Evolutionary conservation across 352 stramenopile genomes (phyloP).

Genomic region (Pythium pyrilobum): DNA sequence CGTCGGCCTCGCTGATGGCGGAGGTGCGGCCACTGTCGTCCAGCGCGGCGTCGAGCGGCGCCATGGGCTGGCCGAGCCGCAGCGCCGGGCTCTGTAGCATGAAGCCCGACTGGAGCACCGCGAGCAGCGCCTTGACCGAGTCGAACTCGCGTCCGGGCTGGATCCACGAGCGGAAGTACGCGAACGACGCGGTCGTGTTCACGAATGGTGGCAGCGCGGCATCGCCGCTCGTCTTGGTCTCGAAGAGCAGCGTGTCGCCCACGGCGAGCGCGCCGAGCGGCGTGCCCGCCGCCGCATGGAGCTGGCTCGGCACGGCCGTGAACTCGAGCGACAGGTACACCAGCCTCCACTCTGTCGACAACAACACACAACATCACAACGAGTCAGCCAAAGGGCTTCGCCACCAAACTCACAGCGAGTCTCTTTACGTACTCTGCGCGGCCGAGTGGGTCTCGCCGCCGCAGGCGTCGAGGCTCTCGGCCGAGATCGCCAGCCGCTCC

Average conservation of each 20-base stretch:
- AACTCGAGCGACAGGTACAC: conserved; percentile 49
- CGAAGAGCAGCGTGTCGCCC: conserved; percentile 49
- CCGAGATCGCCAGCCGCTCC: conserved; percentile 26
- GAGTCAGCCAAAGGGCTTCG: background rate
- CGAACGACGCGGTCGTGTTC: conserved; percentile 49
- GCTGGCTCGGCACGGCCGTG: conserved; percentile 26
- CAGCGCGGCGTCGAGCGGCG: conserved; percentile 28
- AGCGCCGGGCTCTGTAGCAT: conserved; percentile 53
- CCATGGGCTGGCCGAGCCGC: conserved; percentile 33
- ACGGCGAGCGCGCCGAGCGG: conserved; percentile 45
- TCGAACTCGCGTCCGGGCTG: conserved; percentile 40
- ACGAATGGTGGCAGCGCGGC: conserved; percentile 16
- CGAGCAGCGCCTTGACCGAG: conserved; percentile 31
- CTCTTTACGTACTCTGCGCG: conserved; percentile 12
- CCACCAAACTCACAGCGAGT: background rate
- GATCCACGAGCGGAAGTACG: conserved; percentile 63
- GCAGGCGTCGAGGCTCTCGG: conserved; percentile 42
- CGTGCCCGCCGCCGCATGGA: conserved; percentile 6
- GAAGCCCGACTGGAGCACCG: conserved; percentile 53
- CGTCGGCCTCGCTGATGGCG: background rate
- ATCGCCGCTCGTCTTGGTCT: background rate
- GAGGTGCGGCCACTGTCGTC: conserved; percentile 1
- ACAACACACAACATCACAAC: background rate
- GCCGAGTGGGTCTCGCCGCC: conserved; percentile 19
- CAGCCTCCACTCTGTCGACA: conserved; percentile 39